phyloP scores from a whole-genome alignment of 495 filamentous ascomycete genomes.

The Terfezia boudieri region DNA sequence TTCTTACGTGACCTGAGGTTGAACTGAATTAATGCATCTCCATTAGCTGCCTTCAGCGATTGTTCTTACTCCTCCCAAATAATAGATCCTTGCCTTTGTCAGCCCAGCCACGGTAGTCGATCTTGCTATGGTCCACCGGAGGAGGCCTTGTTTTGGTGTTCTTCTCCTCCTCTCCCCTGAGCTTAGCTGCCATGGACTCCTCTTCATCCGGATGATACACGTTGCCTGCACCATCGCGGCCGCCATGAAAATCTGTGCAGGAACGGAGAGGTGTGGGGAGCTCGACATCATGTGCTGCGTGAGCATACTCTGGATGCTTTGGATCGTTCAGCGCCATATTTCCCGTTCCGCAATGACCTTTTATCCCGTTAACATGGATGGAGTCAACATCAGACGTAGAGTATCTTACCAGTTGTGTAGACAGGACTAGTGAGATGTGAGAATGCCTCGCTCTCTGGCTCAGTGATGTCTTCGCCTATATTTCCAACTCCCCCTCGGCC shows the following conservation, averaged over 20 bases:
- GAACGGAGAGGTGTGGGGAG: constrained; percentile 28
- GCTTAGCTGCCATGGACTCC: constrained; percentile 15
- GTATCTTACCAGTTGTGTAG: constrained; percentile 49
- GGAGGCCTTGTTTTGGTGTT: constrained; percentile 10
- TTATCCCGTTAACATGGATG: constrained; percentile 9
- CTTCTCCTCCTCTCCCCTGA: constrained; percentile 20
- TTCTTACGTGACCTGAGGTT: too few relatives aligned
- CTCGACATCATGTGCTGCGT: constrained; percentile 61
- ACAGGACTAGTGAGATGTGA: constrained; percentile 60
- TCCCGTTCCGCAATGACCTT: constrained; percentile 32
- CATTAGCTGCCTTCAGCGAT: constrained; percentile 2
- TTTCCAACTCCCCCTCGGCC: constrained; percentile 47
- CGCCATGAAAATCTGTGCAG: constrained; percentile 21
- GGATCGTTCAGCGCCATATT: constrained; percentile 59
- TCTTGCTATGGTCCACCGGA: constrained; percentile 5
- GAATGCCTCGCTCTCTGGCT: constrained; percentile 40
- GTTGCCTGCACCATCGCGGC: constrained; percentile 32
- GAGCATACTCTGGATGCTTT: constrained; percentile 39
- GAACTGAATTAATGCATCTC: neutral
- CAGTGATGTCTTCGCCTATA: constrained; percentile 34
- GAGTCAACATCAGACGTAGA: neutral
- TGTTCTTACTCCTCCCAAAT: constrained; percentile 26
- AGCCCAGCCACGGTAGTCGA: constrained; percentile 23
- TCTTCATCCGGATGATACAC: constrained; percentile 23
- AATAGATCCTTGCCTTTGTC: constrained; percentile 33